Base-by-base conservation (phyloP, 768 basidiomycete species). In the Naganishia antarctica region DNA sequence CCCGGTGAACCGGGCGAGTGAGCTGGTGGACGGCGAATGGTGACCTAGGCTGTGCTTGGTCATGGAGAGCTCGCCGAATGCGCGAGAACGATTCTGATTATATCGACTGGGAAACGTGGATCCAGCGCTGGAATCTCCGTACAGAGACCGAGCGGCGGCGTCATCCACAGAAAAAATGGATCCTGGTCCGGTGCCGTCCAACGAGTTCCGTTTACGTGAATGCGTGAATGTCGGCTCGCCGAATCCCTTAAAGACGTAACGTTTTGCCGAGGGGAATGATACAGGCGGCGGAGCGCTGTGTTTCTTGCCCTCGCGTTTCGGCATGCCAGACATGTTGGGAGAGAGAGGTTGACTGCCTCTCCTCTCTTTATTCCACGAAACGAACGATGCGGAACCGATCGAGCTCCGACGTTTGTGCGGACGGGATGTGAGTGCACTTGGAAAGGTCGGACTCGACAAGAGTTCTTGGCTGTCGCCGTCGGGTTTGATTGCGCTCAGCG, bases 261-360 rank as follows among this genome's bases (percentile, higher is more conserved):
- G 70, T 59, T 77, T 77, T 18, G 76, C 71, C 1, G 70, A 62
- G 1, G 76, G 76, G 45, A 69, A 76, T 16, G 72, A 73, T 41
- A 77, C 69, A 1, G 71, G 71, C 12, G 76, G 72, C 23, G 70
- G 50, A 16, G 66, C 53, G 13, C 21, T 40, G 16, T 53, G 51
- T 16, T 59, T 58, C 50, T 63, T 63, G 28, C 43, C 41, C 3
- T 21, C 47, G 25, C 47, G 44, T 2, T 31, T 47, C 6, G 37
- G 45, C 16, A 45, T 16, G 21, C 26, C 29, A n/a, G 37, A 40
- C 23, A 37, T 37, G n/a, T 18, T 18, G 16, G 50, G 5, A 21
- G 23, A 23, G 7, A 12, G 34, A n/a, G 64, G 32, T 8, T 45
- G 44, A 29, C 64, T 65, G n/a, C 64, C 64, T 18, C 64, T 37